Evolutionary conservation across 2,329 filamentous ascomycete species (phyloP).

Genomic region (Trichophyton mentagrophytes): DNA sequence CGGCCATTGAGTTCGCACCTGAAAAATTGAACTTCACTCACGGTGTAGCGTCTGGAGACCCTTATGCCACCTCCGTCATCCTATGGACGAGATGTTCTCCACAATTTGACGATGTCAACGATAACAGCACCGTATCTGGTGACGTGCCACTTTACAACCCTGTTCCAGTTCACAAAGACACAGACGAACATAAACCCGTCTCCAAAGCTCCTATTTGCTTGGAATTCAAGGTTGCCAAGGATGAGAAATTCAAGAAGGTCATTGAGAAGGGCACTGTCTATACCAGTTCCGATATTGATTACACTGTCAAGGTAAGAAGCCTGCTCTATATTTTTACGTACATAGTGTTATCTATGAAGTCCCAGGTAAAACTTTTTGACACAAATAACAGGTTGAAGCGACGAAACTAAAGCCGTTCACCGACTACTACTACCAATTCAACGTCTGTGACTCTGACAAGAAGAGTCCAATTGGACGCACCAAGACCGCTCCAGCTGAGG

Average conservation of each 20-base stretch:
- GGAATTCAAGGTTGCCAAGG: slow-evolving; percentile 47
- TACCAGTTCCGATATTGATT: slow-evolving; percentile 63
- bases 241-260: slow-evolving; percentile 35
- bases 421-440: slow-evolving; percentile 55
- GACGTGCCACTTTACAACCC: slow-evolving; percentile 40
- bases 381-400: slow-evolving; percentile 47
- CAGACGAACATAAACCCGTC: slow-evolving; percentile 26
- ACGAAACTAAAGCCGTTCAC: slow-evolving; percentile 50
- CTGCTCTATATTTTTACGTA: too few species aligned
- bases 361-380: background rate
- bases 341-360: slow-evolving; percentile 7
- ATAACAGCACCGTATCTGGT: slow-evolving; percentile 46
- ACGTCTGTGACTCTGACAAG: slow-evolving; percentile 50
- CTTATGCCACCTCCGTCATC: slow-evolving; percentile 32
- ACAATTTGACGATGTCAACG: slow-evolving; percentile 34
- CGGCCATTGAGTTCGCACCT: slow-evolving; percentile 32
- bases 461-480: slow-evolving; percentile 53
- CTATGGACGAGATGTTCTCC: slow-evolving; percentile 33
- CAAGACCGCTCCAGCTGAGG: slow-evolving; percentile 51
- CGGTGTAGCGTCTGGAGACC: slow-evolving; percentile 42
- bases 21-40: slow-evolving; percentile 51
- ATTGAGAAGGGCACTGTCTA: slow-evolving; percentile 49
- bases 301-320: slow-evolving; percentile 51
- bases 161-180: slow-evolving; percentile 48
- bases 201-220: slow-evolving; percentile 64